Base-by-base conservation (phyloP, 2,329 filamentous ascomycete genomes). In the Magnaporthiopsis poae region DNA sequence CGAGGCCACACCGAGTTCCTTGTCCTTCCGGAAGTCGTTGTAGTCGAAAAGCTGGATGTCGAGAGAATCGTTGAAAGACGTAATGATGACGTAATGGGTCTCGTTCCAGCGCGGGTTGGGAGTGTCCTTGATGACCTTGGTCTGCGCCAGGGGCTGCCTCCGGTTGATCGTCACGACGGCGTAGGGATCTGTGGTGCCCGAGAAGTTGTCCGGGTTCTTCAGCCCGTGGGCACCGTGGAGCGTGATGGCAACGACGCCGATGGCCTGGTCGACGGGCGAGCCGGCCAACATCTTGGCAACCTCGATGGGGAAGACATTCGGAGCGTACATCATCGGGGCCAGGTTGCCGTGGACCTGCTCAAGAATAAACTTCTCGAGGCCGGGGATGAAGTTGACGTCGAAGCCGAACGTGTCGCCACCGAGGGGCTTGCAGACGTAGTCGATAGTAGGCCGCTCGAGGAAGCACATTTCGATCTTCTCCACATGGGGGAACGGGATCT, bases 311-410 rank as follows among this genome's bases (percentile, higher is more conserved):
- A 99, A 99, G 64, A 98, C 92, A 72, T 99, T 96, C 11, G 95
- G 95, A 56, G 88, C 89, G 75, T 99, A 99, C 92, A 99, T 96
- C 90, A 99, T 98, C 0, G 95, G 96, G 1, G 87, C 90, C 64
- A 99, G 80, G 74, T 94, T 97, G 69, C 90, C 90, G 77, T 99
- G 96, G 65, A 99, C 96, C 79, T 96, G 92, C 72, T 99, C 95
- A 75, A 91, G 88, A 72, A 99, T 99, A 78, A 99, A 99, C 67
- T 77, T 85, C 77, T 98, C 93, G 31, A 99, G 84, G 71, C 94
- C 94, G 25, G 95, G 95, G 71, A 99, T 96, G 78, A 99, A 97
- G 80, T 97, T 98, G 83, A 99, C 98, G 74, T 99, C 95, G 75
- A 99, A 97, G 59, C 95, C 95, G 70, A 99, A 91, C 2, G 86